These are phyloP conservation scores for Albizia julibrissin DNA, from an alignment of 306 rosid species.

Conservation along the genomic window DNA sequence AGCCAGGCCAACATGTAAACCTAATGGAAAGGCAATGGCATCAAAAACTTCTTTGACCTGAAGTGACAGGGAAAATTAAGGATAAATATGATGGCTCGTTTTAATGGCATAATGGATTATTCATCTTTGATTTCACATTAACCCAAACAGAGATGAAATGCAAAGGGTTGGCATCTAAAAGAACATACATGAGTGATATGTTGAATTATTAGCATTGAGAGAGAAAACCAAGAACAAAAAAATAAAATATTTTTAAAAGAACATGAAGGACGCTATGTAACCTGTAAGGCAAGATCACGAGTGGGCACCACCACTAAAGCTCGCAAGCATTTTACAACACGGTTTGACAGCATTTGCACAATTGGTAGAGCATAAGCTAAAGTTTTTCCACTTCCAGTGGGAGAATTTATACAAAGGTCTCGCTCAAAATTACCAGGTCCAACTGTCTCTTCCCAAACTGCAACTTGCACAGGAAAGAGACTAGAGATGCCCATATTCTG, in stretches of 20 bases:
- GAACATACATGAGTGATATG: neutral
- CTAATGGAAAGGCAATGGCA: conserved; percentile 72
- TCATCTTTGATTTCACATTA: neutral
- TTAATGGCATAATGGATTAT: neutral
- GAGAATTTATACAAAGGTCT: conserved; percentile 85
- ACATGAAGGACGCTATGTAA: conserved; percentile 23
- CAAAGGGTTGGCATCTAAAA: neutral
- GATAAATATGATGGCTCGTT: neutral
- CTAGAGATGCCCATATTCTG: conserved; percentile 58
- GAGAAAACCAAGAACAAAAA: neutral
- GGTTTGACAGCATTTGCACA: conserved; percentile 66
- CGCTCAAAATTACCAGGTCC: conserved; percentile 88
- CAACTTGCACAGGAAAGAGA: conserved; percentile 82
- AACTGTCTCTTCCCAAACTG: conserved; percentile 83
- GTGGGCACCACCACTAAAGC: conserved; percentile 89
- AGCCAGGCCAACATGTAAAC: conserved; percentile 83
- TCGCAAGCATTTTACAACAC: conserved; percentile 59
- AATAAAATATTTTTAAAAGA: neutral
- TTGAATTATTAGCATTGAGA: neutral
- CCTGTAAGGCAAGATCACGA: conserved; percentile 93
- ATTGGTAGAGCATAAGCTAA: conserved; percentile 90
- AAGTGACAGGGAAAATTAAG: neutral
- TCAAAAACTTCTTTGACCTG: conserved; percentile 74
- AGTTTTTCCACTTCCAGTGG: conserved; percentile 96
- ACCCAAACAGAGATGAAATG: neutral